Percentiles rank a stretch among this genome's conserved stretches.
Conservation (phyloP, 139 green algal species). For the Chlamydomonas incerta region DNA sequence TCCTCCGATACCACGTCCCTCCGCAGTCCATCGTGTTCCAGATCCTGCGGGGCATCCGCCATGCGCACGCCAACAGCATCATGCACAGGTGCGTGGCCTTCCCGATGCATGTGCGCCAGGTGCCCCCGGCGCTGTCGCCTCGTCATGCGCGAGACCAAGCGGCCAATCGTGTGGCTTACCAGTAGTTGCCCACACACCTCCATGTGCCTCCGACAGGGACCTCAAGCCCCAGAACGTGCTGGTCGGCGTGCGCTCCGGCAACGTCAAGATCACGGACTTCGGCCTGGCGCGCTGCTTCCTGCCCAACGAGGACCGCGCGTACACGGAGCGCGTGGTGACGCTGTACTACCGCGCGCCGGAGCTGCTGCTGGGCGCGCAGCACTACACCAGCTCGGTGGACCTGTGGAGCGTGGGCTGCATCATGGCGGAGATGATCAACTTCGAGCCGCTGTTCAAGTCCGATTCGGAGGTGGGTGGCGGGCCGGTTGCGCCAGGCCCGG, state of each 20-base stretch:
- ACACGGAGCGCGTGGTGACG: slow-evolving; percentile 83
- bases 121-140: too few relatives aligned
- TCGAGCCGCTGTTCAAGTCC: slow-evolving; percentile 74
- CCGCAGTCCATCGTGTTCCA: slow-evolving; percentile 82
- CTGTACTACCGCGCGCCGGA: slow-evolving; percentile 99
- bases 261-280: slow-evolving; percentile 98
- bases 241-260: slow-evolving; percentile 71
- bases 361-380: slow-evolving; percentile 92
- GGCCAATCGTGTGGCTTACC: too few relatives aligned
- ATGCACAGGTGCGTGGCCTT: slow-evolving; percentile 65
- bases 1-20: too few relatives aligned
- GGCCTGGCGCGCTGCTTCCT: slow-evolving; percentile 91
- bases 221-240: slow-evolving; percentile 93
- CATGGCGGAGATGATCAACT: slow-evolving; percentile 91
- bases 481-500: too few relatives aligned
- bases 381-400: slow-evolving; percentile 94
- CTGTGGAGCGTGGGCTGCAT: slow-evolving; percentile 98
- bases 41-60: slow-evolving; percentile 77
- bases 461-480: slow-evolving; percentile 71
- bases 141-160: too few relatives aligned
- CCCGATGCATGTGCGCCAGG: too few relatives aligned
- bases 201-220: slow-evolving; percentile 62
- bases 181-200: too few relatives aligned
- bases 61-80: slow-evolving; percentile 83
- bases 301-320: slow-evolving; percentile 31